A percentile compares a stretch with the other conserved stretches of the same genome.
Evolutionary conservation across 1,284 basidiomycete genomes (phyloP).

Genomic region (Papiliotrema terrestris): DNA sequence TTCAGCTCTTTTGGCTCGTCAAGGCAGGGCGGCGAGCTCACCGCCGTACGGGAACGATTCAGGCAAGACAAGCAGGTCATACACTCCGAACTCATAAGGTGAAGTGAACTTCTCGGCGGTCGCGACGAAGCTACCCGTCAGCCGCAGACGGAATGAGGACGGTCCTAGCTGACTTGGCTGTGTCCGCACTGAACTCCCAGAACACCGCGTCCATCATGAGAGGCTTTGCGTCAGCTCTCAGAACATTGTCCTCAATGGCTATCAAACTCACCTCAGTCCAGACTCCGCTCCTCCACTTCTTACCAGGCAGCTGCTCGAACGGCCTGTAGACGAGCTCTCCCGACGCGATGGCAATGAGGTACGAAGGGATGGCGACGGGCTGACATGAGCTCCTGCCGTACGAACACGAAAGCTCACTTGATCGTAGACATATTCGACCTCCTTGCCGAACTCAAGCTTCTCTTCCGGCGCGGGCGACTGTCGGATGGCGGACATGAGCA

Average conservation of each 20-base stretch:
- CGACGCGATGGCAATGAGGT: slow-evolving; percentile 79
- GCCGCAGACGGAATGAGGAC: too few relatives aligned
- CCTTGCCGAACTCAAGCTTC: slow-evolving; percentile 64
- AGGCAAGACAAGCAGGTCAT: slow-evolving; percentile 87
- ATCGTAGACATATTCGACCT: slow-evolving; percentile 48
- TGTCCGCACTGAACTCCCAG: slow-evolving; percentile 86
- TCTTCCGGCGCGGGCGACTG: slow-evolving; percentile 66
- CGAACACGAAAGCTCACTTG: slow-evolving; percentile 53
- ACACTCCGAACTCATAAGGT: slow-evolving; percentile 81
- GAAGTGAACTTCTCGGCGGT: slow-evolving; percentile 70
- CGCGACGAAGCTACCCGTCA: slow-evolving; percentile 60
- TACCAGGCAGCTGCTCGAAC: slow-evolving; percentile 61
- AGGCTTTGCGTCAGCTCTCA: slow-evolving; percentile 49
- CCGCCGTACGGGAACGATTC: slow-evolving; percentile 91
- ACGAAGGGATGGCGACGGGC: slow-evolving; percentile 79
- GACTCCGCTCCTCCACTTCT: slow-evolving; percentile 72
- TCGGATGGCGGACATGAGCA: slow-evolving; percentile 78
- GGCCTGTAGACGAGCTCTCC: slow-evolving; percentile 74
- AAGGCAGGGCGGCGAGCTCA: slow-evolving; percentile 52
- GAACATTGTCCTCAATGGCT: background rate
- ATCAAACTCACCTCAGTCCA: slow-evolving; percentile 65
- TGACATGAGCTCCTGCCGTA: slow-evolving; percentile 36
- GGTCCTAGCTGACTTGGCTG: slow-evolving; percentile 62
- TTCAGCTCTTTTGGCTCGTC: background rate
- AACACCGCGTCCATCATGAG: slow-evolving; percentile 72